Evolutionary conservation across 192 early-diverging fungal species (phyloP).

Genomic region (Endogone sp.): DNA sequence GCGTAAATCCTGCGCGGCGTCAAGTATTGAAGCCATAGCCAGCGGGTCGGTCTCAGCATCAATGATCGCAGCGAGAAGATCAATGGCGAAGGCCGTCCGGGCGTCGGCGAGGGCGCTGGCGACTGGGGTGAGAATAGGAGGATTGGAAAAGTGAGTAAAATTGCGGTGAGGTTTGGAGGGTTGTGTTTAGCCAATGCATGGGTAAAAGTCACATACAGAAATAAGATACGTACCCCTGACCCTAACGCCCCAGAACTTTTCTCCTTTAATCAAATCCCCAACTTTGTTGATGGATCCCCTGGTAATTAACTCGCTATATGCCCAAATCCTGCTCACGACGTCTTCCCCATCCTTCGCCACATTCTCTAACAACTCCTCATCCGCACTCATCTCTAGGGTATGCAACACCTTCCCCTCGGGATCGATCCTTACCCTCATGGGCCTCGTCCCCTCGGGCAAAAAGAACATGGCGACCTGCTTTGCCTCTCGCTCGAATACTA

Average conservation of each 20-base stretch:
- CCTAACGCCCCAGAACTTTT: constrained; percentile 24
- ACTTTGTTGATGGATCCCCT: constrained; percentile 34
- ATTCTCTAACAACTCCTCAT: constrained; percentile 33
- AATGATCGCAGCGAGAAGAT: constrained; percentile 33
- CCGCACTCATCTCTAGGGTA: constrained; percentile 33
- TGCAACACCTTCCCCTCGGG: constrained; percentile 38
- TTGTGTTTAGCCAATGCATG: constrained; percentile 31
- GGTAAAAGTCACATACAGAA: too few species aligned
- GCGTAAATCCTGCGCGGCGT: background rate
- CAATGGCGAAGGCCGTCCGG: constrained; percentile 15
- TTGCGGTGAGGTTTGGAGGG: too few species aligned
- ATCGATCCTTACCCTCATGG: constrained; percentile 37
- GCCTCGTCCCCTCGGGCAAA: constrained; percentile 19
- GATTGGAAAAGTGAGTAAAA: too few species aligned
- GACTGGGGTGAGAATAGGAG: background rate
- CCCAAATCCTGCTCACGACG: constrained; percentile 33
- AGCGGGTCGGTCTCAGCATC: constrained; percentile 33
- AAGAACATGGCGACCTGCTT: constrained; percentile 25
- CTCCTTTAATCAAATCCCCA: constrained; percentile 15
- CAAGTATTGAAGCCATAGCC: constrained; percentile 18
- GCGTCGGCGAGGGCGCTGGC: background rate
- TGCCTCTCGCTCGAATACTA: constrained; percentile 24
- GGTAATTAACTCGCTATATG: constrained; percentile 39
- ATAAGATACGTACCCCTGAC: background rate
- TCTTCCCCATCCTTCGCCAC: constrained; percentile 36